Evolutionary conservation across 495 filamentous ascomycete genomes (phyloP).

Genomic region (Aspergillus olivimuriae): DNA sequence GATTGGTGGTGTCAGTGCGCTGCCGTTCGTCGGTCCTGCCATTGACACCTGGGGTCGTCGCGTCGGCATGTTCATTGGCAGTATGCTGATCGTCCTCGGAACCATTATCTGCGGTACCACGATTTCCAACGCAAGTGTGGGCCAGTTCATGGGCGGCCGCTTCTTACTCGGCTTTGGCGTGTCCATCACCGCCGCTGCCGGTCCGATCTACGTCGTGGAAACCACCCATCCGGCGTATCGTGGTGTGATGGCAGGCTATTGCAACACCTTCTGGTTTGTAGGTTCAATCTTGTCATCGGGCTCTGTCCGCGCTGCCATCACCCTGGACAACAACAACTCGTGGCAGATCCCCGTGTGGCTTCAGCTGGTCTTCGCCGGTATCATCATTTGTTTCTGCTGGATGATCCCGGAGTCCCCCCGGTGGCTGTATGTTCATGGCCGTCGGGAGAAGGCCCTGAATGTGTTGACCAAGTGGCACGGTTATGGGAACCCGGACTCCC

Average conservation of each 20-base stretch:
- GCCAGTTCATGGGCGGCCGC: slow-evolving; percentile 60
- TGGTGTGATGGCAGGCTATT: slow-evolving; percentile 53
- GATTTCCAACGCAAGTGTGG: slow-evolving; percentile 20
- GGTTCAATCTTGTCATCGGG: slow-evolving; percentile 30
- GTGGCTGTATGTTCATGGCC: background rate
- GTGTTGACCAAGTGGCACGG: background rate
- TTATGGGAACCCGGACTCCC: background rate
- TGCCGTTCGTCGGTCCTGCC: slow-evolving; percentile 46
- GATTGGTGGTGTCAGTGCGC: slow-evolving; percentile 47
- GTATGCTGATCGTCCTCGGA: slow-evolving; percentile 49
- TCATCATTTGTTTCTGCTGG: slow-evolving; percentile 12
- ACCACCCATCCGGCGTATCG: slow-evolving; percentile 63
- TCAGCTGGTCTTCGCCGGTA: slow-evolving; percentile 29
- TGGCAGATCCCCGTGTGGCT: slow-evolving; percentile 51
- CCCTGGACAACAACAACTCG: slow-evolving; percentile 21
- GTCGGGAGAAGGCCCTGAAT: background rate
- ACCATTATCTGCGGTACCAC: slow-evolving; percentile 47
- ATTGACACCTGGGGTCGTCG: slow-evolving; percentile 51
- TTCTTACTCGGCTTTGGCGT: slow-evolving; percentile 67
- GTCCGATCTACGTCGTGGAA: slow-evolving; percentile 65
- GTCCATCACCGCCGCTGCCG: slow-evolving; percentile 57
- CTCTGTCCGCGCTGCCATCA: slow-evolving; percentile 25
- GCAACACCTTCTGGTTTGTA: slow-evolving; percentile 48
- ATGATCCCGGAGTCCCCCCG: slow-evolving; percentile 1
- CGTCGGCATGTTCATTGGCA: slow-evolving; percentile 59